phyloP scores from a whole-genome alignment of 345 rosid species.

The Eucalyptus pauciflora region DNA sequence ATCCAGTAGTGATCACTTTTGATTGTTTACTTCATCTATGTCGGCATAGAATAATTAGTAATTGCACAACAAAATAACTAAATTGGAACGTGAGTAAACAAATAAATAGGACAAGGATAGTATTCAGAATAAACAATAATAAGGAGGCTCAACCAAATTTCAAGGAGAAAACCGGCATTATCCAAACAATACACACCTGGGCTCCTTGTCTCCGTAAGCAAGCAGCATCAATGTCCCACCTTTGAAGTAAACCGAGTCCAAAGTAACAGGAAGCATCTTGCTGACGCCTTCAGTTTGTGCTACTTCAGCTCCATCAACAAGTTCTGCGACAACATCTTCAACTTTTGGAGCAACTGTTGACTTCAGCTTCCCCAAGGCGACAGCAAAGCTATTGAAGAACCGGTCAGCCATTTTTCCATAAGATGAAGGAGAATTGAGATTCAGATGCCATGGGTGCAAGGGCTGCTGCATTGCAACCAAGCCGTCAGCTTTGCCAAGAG shows the following conservation, averaged over 20 bases:
- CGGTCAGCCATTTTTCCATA: constrained; percentile 22
- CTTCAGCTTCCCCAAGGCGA: constrained; percentile 32
- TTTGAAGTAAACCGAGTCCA: constrained; percentile 90
- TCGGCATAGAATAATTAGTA: neutral
- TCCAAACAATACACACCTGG: constrained; percentile 40
- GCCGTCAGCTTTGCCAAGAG: constrained; percentile 20
- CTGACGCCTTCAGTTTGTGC: constrained; percentile 42
- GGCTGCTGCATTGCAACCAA: constrained; percentile 17
- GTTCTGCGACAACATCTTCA: constrained; percentile 52
- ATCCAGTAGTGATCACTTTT: neutral
- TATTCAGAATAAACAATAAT: neutral
- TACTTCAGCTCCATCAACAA: constrained; percentile 41
- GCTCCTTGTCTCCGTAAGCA: constrained; percentile 85
- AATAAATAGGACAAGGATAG: neutral
- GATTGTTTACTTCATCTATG: neutral
- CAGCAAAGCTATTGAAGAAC: constrained; percentile 13
- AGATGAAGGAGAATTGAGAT: constrained; percentile 6
- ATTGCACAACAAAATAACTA: neutral
- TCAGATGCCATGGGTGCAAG: constrained; percentile 11
- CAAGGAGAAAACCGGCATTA: neutral
- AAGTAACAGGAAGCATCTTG: constrained; percentile 67
- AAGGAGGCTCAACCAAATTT: neutral
- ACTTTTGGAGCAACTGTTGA: constrained; percentile 30
- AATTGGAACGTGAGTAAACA: neutral
- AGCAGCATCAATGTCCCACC: constrained; percentile 74